Base-by-base conservation (phyloP, 225 moss, liverwort and hornwort genomes). In the Lunularia cruciata region DNA sequence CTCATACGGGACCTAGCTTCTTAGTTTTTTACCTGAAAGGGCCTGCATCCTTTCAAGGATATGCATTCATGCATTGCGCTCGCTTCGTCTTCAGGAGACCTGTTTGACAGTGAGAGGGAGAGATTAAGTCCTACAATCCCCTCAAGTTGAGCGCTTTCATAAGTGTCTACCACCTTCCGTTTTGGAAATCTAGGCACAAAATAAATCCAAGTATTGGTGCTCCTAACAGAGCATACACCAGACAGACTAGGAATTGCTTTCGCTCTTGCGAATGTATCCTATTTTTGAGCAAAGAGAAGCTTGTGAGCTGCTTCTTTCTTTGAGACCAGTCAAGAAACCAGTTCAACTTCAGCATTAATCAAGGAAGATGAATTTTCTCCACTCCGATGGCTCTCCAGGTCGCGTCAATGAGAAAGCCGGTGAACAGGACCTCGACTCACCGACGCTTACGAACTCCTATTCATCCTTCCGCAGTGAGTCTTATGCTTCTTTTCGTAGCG, bases 301-400 rank as follows among this genome's bases (percentile, higher is more conserved):
- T n/a, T 8, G 20, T 4, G 53, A 3, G 57, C 31, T 31, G 14
- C 14, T 12, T 57, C 15, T 16, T 18, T 5, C 26, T 18, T 19
- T 34, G 32, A 32, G 15, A 19, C 15, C 13, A 6, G n/a, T 40
- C 40, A 40, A 40, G 13, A 6, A 6, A 6, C 40, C 8, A 13
- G 13, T 13, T 6, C 40, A 13, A 40, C 13, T 6, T 40, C 40
- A 40, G 40, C 40, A 40, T 40, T 13, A 6, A 6, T 5, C 57
- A 18, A 11, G 37, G 15, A 66, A 13, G 66, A 79, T 79, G 79
- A 75, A 71, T 71, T 62, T 71, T 19, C 3, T 61, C 22, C 40
- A 46, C 10, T 33, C 43, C 7, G 32, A 32, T 3, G 32, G 33
- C 8, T 30, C 33, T 1, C 30, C 66, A 1, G 47, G n/a, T 33